These are phyloP conservation scores for Termitomyces sp. DNA, from an alignment of 768 basidiomycete species.

Conservation along the genomic window DNA sequence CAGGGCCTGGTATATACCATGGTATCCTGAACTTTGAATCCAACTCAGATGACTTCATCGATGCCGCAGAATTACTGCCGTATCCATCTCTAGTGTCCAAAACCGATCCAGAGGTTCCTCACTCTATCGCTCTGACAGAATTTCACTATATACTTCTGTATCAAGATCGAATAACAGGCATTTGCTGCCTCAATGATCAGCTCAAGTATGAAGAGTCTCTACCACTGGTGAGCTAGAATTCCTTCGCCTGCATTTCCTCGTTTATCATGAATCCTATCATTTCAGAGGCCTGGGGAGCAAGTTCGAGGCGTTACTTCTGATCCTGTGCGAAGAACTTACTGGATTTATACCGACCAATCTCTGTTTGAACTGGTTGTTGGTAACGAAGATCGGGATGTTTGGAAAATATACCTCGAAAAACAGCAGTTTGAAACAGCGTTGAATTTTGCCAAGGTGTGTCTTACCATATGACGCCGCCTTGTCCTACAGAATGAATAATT, in stretches of 20 bases:
- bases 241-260: background rate
- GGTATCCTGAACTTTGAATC: slow-evolving; percentile 72
- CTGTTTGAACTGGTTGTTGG: slow-evolving; percentile 83
- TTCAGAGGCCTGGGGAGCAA: slow-evolving; percentile 73
- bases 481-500: background rate
- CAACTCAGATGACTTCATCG: slow-evolving; percentile 71
- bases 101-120: slow-evolving; percentile 48
- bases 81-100: slow-evolving; percentile 52
- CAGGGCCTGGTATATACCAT: slow-evolving; percentile 88
- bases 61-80: slow-evolving; percentile 75
- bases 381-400: slow-evolving; percentile 93
- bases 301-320: slow-evolving; percentile 80
- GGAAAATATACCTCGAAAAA: slow-evolving; percentile 85
- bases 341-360: slow-evolving; percentile 89
- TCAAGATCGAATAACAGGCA: slow-evolving; percentile 69
- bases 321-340: slow-evolving; percentile 85
- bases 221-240: slow-evolving; percentile 63
- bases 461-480: background rate
- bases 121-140: slow-evolving; percentile 83
- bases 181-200: slow-evolving; percentile 79
- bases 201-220: slow-evolving; percentile 81
- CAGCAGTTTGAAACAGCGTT: slow-evolving; percentile 78
- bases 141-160: slow-evolving; percentile 92
- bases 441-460: slow-evolving; percentile 73
- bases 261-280: background rate